Conservation (phyloP, 306 rosid species). For the Trifolium pratense region DNA sequence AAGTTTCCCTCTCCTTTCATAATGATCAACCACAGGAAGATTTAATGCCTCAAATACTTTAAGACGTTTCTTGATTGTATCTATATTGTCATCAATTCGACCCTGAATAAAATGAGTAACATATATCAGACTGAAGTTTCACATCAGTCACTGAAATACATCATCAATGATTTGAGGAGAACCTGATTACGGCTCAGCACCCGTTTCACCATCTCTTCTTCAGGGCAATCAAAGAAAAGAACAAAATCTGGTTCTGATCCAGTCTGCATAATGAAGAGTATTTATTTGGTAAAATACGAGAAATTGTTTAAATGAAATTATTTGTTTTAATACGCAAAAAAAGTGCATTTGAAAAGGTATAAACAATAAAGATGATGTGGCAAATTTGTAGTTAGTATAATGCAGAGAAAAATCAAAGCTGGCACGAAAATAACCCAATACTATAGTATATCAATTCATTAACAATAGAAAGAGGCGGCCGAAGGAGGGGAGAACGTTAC, state of each 20-base stretch:
- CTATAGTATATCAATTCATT: conserved; percentile 29
- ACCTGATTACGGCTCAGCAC: conserved; percentile 96
- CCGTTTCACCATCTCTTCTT: conserved; percentile 92
- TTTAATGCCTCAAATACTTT: conserved; percentile 71
- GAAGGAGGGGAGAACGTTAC: neutral
- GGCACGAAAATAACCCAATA: conserved; percentile 31
- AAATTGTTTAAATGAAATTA: conserved; percentile 22
- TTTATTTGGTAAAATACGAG: conserved; percentile 10
- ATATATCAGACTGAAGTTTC: conserved; percentile 36
- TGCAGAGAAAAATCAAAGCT: neutral
- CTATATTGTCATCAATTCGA: conserved; percentile 91
- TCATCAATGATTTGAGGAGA: conserved; percentile 41
- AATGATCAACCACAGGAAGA: conserved; percentile 81
- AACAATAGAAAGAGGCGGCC: conserved; percentile 5
- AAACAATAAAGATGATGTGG: conserved; percentile 1
- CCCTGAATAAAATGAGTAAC: conserved; percentile 63
- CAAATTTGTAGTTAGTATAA: conserved; percentile 22
- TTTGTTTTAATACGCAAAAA: conserved; percentile 9
- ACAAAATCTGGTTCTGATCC: conserved; percentile 83
- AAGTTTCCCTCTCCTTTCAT: conserved; percentile 78
- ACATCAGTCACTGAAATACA: conserved; percentile 1
- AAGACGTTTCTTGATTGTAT: conserved; percentile 85
- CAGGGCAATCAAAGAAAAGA: conserved; percentile 96
- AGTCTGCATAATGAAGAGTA: conserved; percentile 50
- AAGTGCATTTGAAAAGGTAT: conserved; percentile 13